Base-by-base conservation (phyloP, 108 stramenopile species). In the Pseudonitzschia pungens region DNA sequence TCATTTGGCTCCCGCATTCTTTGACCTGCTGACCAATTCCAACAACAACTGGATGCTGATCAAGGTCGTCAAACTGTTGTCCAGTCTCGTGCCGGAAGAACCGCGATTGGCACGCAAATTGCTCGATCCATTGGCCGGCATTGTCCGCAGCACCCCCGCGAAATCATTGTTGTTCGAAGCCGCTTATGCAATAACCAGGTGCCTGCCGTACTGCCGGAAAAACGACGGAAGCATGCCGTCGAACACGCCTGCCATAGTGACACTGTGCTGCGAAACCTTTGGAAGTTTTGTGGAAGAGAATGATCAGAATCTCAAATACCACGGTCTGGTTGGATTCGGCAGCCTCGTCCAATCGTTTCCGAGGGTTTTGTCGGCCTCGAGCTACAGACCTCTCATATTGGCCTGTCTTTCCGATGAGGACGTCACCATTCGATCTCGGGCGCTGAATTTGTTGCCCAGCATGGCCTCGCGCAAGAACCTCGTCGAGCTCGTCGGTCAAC, bases 1-100 rank as follows among this genome's bases (percentile, higher is more conserved):
- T 36, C 89, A 92, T 45, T 76, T 99, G 78, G 99, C 99, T 16
- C 99, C 99, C 11, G 88, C 96, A 63, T 97, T 99, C 73, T 99
- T 99, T 89, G 81, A 92, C 68, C 73, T 99, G 20, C 75, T 99
- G 45, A 99, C 96, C 21, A 88, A 88, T 50, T 90, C 91, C 11
- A 87, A 87, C 70, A 99, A 99, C 81, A 99, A 99, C 79, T 99
- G 99, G 99, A 99, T 99, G 99, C 87, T 99, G 41, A 99, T 99
- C 85, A 99, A 99, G 85, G 96, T 99, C 8, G 97, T 98, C 54
- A 99, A 99, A 77, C 87, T 99, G 31, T 69, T 99, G 69, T 96
- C 97, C 22, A 85, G 93, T 18, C 78, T 99, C 28, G 97, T 99
- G 1, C 85, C 95, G 27, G 96, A 99, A 80, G 99, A 99, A 78